Conservation (phyloP, 2,329 filamentous ascomycete species). For the Colletotrichum sp. region DNA sequence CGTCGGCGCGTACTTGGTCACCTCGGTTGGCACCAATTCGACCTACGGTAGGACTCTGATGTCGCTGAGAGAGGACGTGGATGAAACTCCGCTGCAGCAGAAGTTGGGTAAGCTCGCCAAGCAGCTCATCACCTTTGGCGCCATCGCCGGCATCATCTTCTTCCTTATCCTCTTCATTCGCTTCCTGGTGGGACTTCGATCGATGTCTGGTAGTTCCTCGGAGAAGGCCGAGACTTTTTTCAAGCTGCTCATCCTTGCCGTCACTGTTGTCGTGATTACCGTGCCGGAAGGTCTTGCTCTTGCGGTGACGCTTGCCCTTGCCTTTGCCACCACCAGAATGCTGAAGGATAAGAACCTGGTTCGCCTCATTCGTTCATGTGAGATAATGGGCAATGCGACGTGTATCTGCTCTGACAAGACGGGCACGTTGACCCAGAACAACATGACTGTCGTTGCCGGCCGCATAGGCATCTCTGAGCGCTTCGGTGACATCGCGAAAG, state of each 20-base stretch:
- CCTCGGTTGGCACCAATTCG: slow-evolving; percentile 75
- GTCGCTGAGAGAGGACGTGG: slow-evolving; percentile 76
- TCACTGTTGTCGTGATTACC: slow-evolving; percentile 64
- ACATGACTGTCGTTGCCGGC: slow-evolving; percentile 65
- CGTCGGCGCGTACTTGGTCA: slow-evolving; percentile 77
- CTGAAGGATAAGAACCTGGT: slow-evolving; percentile 68
- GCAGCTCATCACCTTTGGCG: slow-evolving; percentile 63
- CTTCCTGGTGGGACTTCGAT: slow-evolving; percentile 37
- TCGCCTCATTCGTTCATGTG: slow-evolving; percentile 62
- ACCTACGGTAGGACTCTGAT: slow-evolving; percentile 81
- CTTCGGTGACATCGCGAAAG: slow-evolving; percentile 36
- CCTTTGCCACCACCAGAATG: slow-evolving; percentile 68
- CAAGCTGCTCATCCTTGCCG: slow-evolving; percentile 60
- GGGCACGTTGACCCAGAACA: slow-evolving; percentile 68
- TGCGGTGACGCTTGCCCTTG: slow-evolving; percentile 65
- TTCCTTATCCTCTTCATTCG: slow-evolving; percentile 46
- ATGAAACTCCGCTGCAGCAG: slow-evolving; percentile 79
- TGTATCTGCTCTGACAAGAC: slow-evolving; percentile 72
- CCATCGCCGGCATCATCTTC: slow-evolving; percentile 44
- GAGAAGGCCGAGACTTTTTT: slow-evolving; percentile 40
- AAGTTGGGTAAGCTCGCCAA: slow-evolving; percentile 81
- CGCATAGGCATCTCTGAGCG: slow-evolving; percentile 51
- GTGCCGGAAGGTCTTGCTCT: slow-evolving; percentile 67
- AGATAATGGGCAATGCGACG: slow-evolving; percentile 70
- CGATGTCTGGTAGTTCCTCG: slow-evolving; percentile 36